Conservation (phyloP, 192 early-diverging fungal genomes). For the Linnemannia zychae region DNA sequence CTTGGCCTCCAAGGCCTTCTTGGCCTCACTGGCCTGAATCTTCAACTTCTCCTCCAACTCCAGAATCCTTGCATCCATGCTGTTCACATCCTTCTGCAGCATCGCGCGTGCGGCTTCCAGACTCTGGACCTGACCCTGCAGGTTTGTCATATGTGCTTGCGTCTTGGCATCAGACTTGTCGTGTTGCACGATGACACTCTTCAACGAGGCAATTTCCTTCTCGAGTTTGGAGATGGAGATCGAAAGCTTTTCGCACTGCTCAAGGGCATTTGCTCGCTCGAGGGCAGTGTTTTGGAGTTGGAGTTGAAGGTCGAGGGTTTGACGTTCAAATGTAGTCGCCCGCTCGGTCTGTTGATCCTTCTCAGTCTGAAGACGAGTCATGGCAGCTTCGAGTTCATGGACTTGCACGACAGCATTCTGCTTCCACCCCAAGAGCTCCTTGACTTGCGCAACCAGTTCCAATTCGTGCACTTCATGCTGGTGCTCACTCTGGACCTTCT, state of each 20-base stretch:
- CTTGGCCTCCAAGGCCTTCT: background rate
- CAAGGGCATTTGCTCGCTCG: background rate
- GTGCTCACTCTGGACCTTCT: background rate
- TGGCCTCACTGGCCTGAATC: background rate
- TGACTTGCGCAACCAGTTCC: background rate
- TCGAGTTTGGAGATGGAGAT: constrained; percentile 3
- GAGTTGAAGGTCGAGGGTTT: background rate
- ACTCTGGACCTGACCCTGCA: constrained; percentile 14
- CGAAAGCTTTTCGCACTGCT: constrained; percentile 2
- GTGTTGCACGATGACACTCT: background rate
- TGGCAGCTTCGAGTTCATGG: background rate
- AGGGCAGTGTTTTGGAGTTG: background rate
- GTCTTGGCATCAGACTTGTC: constrained; percentile 2
- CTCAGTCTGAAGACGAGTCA: background rate
- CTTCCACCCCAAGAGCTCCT: constrained; percentile 8
- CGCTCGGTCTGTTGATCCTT: background rate
- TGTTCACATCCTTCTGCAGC: constrained; percentile 1
- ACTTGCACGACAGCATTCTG: background rate
- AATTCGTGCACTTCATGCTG: background rate
- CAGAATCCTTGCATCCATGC: constrained; percentile 20
- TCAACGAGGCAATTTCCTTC: background rate
- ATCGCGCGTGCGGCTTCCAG: constrained; percentile 4
- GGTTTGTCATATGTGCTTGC: background rate
- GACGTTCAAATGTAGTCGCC: background rate
- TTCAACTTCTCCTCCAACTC: constrained; percentile 1